These are phyloP conservation scores for Saturnispora galanensis DNA, from an alignment of 805 yeast species.

Conservation along the genomic window DNA sequence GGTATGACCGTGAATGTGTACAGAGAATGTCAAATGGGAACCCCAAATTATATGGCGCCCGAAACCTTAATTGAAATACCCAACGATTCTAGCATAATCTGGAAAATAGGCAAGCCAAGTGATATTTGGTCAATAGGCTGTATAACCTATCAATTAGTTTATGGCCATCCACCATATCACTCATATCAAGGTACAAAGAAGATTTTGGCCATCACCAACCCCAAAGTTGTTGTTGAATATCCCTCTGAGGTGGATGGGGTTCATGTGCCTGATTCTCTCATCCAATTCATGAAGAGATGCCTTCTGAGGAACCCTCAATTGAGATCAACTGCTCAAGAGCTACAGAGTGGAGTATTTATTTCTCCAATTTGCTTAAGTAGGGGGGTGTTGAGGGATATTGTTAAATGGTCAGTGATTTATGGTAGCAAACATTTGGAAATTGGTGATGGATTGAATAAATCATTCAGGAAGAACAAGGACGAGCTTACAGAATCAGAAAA, in stretches of 20 bases:
- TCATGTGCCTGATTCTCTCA: constrained; percentile 30
- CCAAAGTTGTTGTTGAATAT: constrained; percentile 59
- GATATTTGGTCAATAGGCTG: constrained; percentile 99
- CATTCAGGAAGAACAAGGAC: not conserved
- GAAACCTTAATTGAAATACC: constrained; percentile 68
- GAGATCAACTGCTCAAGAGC: constrained; percentile 54
- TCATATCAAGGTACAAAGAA: constrained; percentile 66
- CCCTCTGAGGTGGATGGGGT: constrained; percentile 33
- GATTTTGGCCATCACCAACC: constrained; percentile 77
- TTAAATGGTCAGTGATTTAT: constrained; percentile 66
- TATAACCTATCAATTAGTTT: constrained; percentile 89
- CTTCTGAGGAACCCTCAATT: constrained; percentile 58
- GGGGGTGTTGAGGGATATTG: constrained; percentile 56
- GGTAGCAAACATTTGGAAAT: constrained; percentile 39
- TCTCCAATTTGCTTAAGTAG: constrained; percentile 66
- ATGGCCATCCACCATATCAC: constrained; percentile 88
- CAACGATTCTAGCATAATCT: constrained; percentile 23
- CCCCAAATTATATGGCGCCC: constrained; percentile 98
- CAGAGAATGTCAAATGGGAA: constrained; percentile 85
- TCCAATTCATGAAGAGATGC: constrained; percentile 66
- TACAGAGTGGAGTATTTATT: constrained; percentile 54
- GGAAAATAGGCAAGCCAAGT: constrained; percentile 90
- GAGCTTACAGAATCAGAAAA: constrained; percentile 3
- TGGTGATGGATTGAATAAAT: not conserved
- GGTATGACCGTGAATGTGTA: constrained; percentile 87